A percentile compares a stretch with the other conserved stretches of the same genome.
Conservation (phyloP, 2,329 filamentous ascomycete genomes). For the Neopestalotiopsis clavispora region DNA sequence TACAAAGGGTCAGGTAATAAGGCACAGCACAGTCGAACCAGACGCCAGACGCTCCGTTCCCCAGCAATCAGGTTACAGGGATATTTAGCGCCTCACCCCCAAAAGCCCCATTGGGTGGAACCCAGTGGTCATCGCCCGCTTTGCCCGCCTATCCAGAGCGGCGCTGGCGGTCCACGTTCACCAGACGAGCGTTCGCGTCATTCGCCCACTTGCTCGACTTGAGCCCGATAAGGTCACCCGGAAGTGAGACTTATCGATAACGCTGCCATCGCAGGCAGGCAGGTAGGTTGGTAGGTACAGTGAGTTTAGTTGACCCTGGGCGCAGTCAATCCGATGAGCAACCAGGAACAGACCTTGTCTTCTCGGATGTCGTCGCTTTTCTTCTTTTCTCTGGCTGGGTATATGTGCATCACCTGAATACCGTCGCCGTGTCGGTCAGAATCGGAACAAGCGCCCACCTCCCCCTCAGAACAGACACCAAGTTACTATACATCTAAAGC, state of each 20-base stretch:
- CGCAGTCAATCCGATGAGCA: neutral
- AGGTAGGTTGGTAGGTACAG: neutral
- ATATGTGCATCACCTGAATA: neutral
- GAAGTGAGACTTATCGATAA: constrained; percentile 15
- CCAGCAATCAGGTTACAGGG: constrained; percentile 5
- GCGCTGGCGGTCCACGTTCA: neutral
- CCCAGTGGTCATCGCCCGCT: neutral
- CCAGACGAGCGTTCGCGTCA: constrained; percentile 15
- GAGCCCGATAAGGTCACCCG: constrained; percentile 4
- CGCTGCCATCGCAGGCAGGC: neutral
- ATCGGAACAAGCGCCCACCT: neutral
- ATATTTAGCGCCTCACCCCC: constrained; percentile 11
- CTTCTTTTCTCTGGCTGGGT: neutral
- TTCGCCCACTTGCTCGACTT: neutral
- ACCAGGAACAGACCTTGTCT: neutral
- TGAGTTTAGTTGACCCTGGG: neutral
- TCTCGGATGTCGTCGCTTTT: constrained; percentile 1
- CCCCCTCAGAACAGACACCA: neutral
- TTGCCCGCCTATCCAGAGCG: neutral
- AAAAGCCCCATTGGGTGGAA: neutral
- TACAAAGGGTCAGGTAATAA: neutral
- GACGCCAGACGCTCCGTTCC: neutral
- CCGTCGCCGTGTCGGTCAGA: neutral
- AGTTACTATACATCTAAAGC: no score
- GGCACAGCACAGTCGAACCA: neutral